Percentiles rank a stretch among this genome's conserved stretches.
phyloP scores from a whole-genome alignment of 2,329 filamentous ascomycete species.

The Mollisia scopiformis region DNA sequence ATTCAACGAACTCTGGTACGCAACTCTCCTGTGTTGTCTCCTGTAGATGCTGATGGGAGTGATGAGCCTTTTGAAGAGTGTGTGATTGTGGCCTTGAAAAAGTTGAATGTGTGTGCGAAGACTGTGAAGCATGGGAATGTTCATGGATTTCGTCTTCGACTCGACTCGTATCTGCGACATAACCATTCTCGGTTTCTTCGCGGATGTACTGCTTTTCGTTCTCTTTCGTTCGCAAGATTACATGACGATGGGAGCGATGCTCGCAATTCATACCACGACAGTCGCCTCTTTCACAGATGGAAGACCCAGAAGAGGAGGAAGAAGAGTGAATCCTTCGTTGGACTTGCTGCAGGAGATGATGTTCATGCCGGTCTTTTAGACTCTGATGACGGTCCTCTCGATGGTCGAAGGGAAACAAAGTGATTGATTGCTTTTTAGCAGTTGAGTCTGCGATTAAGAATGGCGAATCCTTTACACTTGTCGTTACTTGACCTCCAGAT shows the following conservation, averaged over 20 bases:
- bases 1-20: conserved; percentile 24
- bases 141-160: conserved; percentile 13
- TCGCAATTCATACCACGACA: conserved; percentile 29
- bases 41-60: neutral
- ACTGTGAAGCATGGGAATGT: conserved; percentile 1
- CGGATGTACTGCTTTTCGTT: conserved; percentile 15
- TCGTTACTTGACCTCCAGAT: conserved; percentile 2
- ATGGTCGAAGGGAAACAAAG: neutral
- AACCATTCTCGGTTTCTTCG: conserved; percentile 26
- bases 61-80: neutral
- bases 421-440: neutral
- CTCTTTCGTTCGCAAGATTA: conserved; percentile 23
- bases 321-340: neutral
- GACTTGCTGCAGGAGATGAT: conserved; percentile 5
- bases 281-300: conserved; percentile 20
- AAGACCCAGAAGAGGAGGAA: conserved; percentile 13
- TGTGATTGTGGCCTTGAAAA: neutral
- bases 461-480: conserved; percentile 23
- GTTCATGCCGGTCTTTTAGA: neutral
- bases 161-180: conserved; percentile 24
- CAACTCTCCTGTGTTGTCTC: neutral
- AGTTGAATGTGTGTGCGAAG: neutral
- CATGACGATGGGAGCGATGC: conserved; percentile 27
- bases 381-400: conserved; percentile 2
- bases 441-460: conserved; percentile 25